phyloP scores from a whole-genome alignment of 495 filamentous ascomycete genomes.

The Tetracladium setigerum region DNA sequence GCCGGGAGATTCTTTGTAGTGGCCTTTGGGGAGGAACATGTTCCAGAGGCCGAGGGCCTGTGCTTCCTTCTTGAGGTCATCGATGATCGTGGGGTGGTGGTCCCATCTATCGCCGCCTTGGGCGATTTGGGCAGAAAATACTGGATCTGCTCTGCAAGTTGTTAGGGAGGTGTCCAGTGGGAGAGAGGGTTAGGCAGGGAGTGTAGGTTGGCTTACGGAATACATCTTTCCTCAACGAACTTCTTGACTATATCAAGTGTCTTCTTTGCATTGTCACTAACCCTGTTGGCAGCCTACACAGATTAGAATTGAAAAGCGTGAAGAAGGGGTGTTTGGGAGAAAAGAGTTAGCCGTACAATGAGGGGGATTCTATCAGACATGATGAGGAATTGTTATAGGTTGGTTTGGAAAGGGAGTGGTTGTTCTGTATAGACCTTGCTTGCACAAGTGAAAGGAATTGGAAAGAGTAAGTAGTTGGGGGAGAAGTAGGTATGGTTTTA shows the following conservation, averaged over 20 bases:
- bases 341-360: slow-evolving; percentile 47
- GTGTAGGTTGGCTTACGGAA: slow-evolving; percentile 44
- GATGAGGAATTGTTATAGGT: slow-evolving; percentile 9
- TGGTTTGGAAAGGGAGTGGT: not conserved
- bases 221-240: slow-evolving; percentile 95
- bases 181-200: not conserved
- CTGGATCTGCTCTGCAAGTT: slow-evolving; percentile 50
- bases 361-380: slow-evolving; percentile 64
- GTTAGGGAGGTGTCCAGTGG: slow-evolving; percentile 7
- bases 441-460: too few species aligned
- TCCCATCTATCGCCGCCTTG: slow-evolving; percentile 63
- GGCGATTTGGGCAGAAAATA: slow-evolving; percentile 73
- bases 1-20: slow-evolving; percentile 90
- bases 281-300: slow-evolving; percentile 42
- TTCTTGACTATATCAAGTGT: slow-evolving; percentile 67
- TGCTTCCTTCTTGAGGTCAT: slow-evolving; percentile 81
- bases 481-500: too few species aligned
- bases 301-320: slow-evolving; percentile 21
- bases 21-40: slow-evolving; percentile 90
- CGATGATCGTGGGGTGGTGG: slow-evolving; percentile 70
- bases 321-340: not conserved
- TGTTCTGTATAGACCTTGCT: too few species aligned
- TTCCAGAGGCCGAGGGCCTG: slow-evolving; percentile 90
- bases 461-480: too few species aligned
- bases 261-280: slow-evolving; percentile 76